Base-by-base conservation (phyloP, 257 asterid species). In the Solanum tarapatanum region DNA sequence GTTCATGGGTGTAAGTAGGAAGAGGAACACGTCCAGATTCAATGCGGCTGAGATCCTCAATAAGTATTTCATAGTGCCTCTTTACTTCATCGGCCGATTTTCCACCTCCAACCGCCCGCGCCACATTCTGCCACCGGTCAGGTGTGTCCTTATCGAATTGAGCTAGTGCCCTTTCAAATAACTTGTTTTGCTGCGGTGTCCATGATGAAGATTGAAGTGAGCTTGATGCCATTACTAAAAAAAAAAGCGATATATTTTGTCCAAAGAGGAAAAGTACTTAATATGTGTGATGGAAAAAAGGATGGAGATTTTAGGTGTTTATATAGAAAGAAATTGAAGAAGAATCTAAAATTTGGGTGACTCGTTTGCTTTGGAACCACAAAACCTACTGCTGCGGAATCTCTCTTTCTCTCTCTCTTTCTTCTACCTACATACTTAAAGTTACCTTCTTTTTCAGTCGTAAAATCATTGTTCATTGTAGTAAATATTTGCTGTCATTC, bases 101-200 rank as follows among this genome's bases (percentile, higher is more conserved):
- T 2, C 96, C 97, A 12, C 93, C 94, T 6, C 98, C 98, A 0
- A 95, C 97, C 0, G 95, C 98, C 86, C 86, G 87, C 5, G 98
- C 98, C 32, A 95, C 95, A 87, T 95, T 94, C 51, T 90, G 93
- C 98, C 98, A 95, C 62, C 98, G 89, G 86, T 95, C 98, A 1
- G 98, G 98, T 1, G 95, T 87, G 87, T 95, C 96, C 84, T 82
- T 69, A 89, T 94, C 95, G 85, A 92, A 95, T 45, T 93, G 89
- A 8, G 93, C 98, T 16, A 95, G 45, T 6, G 98, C 98, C 86
- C 87, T 93, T 90, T 95, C 98, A 9, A 95, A 95, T 76, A 87
- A 58, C 64, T 94, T 94, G 94, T 95, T 94, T 88, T 94, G 95
- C 45, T 93, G 95, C 8, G 93, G 90, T 3, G 98, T 94, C 98